Base-by-base conservation (phyloP, 1,284 basidiomycete genomes). In the Afroboletus lepidellus region DNA sequence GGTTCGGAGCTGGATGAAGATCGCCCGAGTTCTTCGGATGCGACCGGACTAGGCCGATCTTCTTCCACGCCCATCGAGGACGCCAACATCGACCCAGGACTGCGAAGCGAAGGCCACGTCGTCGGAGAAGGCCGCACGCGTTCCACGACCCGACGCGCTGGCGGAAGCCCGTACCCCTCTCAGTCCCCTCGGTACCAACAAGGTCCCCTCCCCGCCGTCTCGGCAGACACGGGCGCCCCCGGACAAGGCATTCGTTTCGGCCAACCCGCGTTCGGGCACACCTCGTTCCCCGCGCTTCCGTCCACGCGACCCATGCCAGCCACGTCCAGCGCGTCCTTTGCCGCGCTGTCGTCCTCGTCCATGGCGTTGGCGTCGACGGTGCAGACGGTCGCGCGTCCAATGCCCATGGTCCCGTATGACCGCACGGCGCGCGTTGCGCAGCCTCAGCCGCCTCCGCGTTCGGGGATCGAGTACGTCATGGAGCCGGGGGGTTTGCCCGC, bases 11-110 rank as follows among this genome's bases (percentile, higher is more conserved):
- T 50, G 18, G 65, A 69, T 5, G 62, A 63, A 3, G 66, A 64
- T 9, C 52, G 42, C 16, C 43, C 1, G 3, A 50, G 52, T 34
- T 45, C 53, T 8, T 25, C 32, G 8, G 56, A 52, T 24, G 25
- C 51, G 27, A 23, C 54, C 2, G 54, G 51, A 6, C 24, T 23
- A 5, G 42, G 50, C 41, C 49, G 48, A 37, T 56, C 47, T 9
- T 53, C 55, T 24, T 25, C 48, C 16, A 46, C 39, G 16, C 50
- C 52, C 5, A 20, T 55, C 8, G 67, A 68, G 12, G 71, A 75
- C 24, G 33, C 54, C 3, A 57, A 63, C 29, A 69, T 75, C 50
- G 75, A 77, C 51, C 70, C 75, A 8, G 61, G 60, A 16, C 53
- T 73, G 38, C 62, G 65, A 23, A 55, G 56, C 8, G 62, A 63